phyloP scores from a whole-genome alignment of 805 yeast species.

The Pichia pseudocactophila region DNA sequence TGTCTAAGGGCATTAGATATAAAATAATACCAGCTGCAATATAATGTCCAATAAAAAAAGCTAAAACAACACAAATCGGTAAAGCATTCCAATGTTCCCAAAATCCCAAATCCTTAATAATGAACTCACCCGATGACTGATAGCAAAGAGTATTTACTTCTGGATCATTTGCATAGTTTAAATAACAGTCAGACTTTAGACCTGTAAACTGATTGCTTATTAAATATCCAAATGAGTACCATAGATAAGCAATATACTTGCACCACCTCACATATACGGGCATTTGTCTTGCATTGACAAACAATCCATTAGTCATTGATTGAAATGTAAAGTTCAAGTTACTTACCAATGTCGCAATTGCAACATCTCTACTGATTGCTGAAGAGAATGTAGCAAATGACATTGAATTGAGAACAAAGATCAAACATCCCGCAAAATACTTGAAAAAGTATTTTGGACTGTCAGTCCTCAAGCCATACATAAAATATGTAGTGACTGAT shows the following conservation, averaged over 20 bases:
- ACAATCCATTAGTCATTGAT: constrained; percentile 74
- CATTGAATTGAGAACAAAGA: constrained; percentile 49
- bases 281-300: constrained; percentile 60
- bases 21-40: constrained; percentile 40
- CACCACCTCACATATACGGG: constrained; percentile 87
- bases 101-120: constrained; percentile 50
- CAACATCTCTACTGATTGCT: constrained; percentile 50
- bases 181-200: constrained; percentile 48
- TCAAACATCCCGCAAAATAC: constrained; percentile 49
- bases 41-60: constrained; percentile 51
- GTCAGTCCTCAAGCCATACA: constrained; percentile 59
- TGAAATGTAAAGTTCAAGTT: constrained; percentile 63
- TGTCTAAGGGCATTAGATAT: constrained; percentile 40
- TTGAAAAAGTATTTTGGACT: constrained; percentile 45
- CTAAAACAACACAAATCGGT: constrained; percentile 52
- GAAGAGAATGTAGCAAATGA: constrained; percentile 45
- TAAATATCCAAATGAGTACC: constrained; percentile 71
- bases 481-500: constrained; percentile 57
- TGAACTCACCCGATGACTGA: constrained; percentile 47
- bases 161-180: constrained; percentile 26
- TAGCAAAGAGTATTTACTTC: constrained; percentile 30
- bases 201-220: constrained; percentile 57
- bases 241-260: constrained; percentile 64
- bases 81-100: constrained; percentile 54
- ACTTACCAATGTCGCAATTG: constrained; percentile 51